phyloP scores from a whole-genome alignment of 257 asterid genomes.

The Solanum ossicruentum region DNA sequence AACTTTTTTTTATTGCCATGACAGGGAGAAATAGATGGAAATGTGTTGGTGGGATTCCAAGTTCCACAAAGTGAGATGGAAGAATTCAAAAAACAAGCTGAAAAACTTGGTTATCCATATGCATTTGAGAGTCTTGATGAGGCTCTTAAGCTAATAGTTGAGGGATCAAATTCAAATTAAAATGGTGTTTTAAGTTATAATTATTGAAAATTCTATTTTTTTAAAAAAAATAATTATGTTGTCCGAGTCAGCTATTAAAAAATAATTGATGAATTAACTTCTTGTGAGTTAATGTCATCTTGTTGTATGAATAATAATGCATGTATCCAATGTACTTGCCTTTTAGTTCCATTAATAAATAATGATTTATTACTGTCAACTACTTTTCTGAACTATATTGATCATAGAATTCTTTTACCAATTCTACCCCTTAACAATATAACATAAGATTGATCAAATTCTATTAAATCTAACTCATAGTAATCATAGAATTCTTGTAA shows the following conservation, averaged over 20 bases:
- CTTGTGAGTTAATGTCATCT: neutral
- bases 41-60: slow-evolving; percentile 81
- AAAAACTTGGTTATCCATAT: slow-evolving; percentile 57
- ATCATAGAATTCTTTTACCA: neutral
- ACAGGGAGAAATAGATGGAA: slow-evolving; percentile 83
- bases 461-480: neutral
- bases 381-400: neutral
- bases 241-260: neutral
- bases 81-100: slow-evolving; percentile 46
- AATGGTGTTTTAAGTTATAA: neutral
- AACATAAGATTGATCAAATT: neutral
- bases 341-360: neutral
- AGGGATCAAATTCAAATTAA: neutral
- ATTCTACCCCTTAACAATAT: too few species aligned
- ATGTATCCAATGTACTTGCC: neutral
- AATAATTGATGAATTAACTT: neutral
- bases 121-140: slow-evolving; percentile 46
- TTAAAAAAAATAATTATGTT: neutral
- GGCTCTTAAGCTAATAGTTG: slow-evolving; percentile 54
- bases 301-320: neutral
- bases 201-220: neutral
- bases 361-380: neutral
- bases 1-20: neutral
- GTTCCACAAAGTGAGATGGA: slow-evolving; percentile 45
- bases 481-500: neutral